Evolutionary conservation across 2,329 filamentous ascomycete species (phyloP).

Genomic region (Fusarium redolens): DNA sequence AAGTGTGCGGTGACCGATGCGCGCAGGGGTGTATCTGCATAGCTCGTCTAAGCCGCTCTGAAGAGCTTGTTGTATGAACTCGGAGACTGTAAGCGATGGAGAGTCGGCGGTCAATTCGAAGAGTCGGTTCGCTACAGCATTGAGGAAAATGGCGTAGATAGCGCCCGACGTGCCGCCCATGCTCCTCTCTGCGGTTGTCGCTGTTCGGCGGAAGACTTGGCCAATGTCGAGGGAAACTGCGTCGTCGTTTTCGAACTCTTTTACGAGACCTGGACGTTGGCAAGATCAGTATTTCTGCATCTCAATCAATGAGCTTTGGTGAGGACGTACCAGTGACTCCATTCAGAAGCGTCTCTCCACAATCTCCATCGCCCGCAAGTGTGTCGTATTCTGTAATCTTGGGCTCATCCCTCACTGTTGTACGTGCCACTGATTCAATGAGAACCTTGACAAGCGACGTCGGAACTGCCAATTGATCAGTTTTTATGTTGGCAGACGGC

Average conservation of each 20-base stretch:
- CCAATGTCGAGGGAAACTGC: slow-evolving; percentile 34
- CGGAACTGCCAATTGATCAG: slow-evolving; percentile 21
- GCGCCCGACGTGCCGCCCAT: slow-evolving; percentile 85
- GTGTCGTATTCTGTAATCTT: slow-evolving; percentile 48
- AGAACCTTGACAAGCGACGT: slow-evolving; percentile 33
- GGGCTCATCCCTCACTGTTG: slow-evolving; percentile 54
- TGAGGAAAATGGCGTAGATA: slow-evolving; percentile 81
- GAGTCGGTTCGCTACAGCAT: slow-evolving; percentile 67
- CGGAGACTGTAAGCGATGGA: not conserved
- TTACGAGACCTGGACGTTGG: slow-evolving; percentile 29
- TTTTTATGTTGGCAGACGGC: not conserved
- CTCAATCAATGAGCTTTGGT: not conserved
- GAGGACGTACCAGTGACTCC: slow-evolving; percentile 34
- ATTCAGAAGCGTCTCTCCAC: slow-evolving; percentile 47
- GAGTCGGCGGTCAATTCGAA: not conserved
- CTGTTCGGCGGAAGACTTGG: slow-evolving; percentile 38
- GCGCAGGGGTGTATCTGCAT: slow-evolving; percentile 73
- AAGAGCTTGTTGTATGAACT: slow-evolving; percentile 30
- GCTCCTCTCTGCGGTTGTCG: slow-evolving; percentile 61
- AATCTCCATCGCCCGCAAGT: slow-evolving; percentile 51
- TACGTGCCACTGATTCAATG: slow-evolving; percentile 33
- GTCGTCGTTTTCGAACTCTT: slow-evolving; percentile 36
- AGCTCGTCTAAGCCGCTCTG: slow-evolving; percentile 36
- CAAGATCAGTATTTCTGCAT: not conserved
- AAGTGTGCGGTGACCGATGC: slow-evolving; percentile 76